Base-by-base conservation (phyloP, 345 rosid genomes). In the Nephelium lappaceum region DNA sequence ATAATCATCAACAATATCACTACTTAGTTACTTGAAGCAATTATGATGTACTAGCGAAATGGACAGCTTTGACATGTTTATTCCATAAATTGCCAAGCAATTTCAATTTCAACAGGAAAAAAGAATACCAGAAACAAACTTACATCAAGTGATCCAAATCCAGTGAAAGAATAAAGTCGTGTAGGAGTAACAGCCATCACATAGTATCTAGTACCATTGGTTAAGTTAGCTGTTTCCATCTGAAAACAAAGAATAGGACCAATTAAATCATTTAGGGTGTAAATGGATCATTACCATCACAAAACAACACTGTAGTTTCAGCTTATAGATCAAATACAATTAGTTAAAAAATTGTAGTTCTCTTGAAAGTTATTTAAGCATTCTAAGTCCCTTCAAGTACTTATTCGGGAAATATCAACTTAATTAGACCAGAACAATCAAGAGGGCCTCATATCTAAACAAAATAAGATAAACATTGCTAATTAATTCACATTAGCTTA, bases 181-280 rank as follows among this genome's bases (percentile, higher is more conserved):
- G 99, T 96, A 47, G 98, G 99, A 84, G 98, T 94, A 69, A 96
- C 98, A 82, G 95, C 99, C 99, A 96, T 96, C 95, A 96, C 91
- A 81, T 94, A 96, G 84, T 89, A 94, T 84, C 98, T 91, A 78
- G 93, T 91, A 77, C 95, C 98, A 68, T 79, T 84, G 84, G 84
- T 84, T 73, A 90, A 69, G 80, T 55, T 90, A 75, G 99, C 93
- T 41, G 95, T 91, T 87, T 96, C 99, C 98, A 96, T 94, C 99
- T 96, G 84, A 43, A 70, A 70, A 75, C 3, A 80, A 55, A 75
- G 73, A 80, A 78, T 18, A 72, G 23, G 64, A 74, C 21, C 18
- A 58, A 60, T 55, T 70, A 61, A 60, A 53, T 39, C 23, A 53
- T 45, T 39, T 61, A 18, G 15, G 43, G 64, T 16, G 66, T 51